phyloP scores from a whole-genome alignment of 352 stramenopile genomes.

The Blastocystis sp. region DNA sequence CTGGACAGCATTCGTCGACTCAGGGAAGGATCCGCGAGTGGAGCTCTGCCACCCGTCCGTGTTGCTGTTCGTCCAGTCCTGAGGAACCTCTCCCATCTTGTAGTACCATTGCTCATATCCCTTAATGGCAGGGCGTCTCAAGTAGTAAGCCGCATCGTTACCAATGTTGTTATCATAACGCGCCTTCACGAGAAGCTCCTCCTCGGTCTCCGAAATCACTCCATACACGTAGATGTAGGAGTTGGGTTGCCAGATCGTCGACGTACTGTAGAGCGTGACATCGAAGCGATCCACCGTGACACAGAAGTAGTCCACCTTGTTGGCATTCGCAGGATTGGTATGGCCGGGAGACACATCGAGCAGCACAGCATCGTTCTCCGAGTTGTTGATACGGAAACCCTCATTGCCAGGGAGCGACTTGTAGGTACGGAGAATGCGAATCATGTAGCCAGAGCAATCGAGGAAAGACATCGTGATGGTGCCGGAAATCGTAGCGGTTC shows the following conservation, averaged over 20 bases:
- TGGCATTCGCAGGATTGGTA: background rate
- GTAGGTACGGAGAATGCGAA: background rate
- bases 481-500: background rate
- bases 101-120: constrained; percentile 12
- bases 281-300: background rate
- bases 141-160: background rate
- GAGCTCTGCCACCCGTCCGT: background rate
- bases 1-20: background rate
- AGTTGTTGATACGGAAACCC: background rate
- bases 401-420: background rate
- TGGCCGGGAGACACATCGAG: background rate
- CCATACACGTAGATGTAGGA: background rate
- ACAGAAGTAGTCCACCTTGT: background rate
- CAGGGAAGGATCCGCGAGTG: background rate
- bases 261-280: background rate
- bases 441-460: background rate
- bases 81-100: constrained; percentile 35
- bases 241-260: background rate
- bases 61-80: background rate
- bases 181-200: background rate
- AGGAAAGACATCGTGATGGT: background rate
- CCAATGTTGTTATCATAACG: constrained; percentile 1
- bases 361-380: background rate
- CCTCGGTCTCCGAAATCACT: background rate
- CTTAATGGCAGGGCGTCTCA: background rate